These are phyloP conservation scores for Talaromyces marneffei DNA, from an alignment of 2,329 filamentous ascomycete genomes.

Conservation along the genomic window DNA sequence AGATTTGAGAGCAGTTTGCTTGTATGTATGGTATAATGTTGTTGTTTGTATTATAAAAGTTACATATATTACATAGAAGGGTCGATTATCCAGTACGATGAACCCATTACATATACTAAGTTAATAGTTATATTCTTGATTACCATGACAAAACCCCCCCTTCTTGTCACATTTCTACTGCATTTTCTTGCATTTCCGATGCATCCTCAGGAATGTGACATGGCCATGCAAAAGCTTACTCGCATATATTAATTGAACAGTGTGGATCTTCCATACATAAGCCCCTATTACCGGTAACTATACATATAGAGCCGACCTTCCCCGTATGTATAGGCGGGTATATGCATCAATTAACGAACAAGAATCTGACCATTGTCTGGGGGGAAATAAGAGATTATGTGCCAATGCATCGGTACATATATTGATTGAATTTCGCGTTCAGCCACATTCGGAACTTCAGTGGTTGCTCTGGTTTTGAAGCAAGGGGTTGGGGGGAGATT, in stretches of 20 bases:
- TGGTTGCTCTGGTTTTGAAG: conserved; percentile 6
- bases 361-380: neutral
- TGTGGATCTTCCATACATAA: neutral
- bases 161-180: neutral
- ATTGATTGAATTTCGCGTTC: neutral
- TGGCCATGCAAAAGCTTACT: conserved; percentile 9
- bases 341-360: neutral
- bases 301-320: neutral
- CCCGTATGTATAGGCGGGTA: neutral
- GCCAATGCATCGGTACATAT: conserved; percentile 5
- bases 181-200: neutral
- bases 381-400: neutral
- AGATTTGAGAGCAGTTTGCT: conserved; percentile 22
- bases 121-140: neutral
- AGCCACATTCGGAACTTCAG: neutral
- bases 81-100: neutral
- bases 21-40: neutral
- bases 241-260: neutral
- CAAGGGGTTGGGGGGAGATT: neutral
- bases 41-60: neutral
- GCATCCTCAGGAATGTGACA: conserved; percentile 14
- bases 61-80: neutral
- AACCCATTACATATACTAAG: neutral
- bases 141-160: neutral
- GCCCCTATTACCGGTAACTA: neutral